Percentiles rank a stretch among this genome's conserved stretches.
These are phyloP conservation scores for Diaporthe velutina DNA, from an alignment of 2,329 filamentous ascomycete species.

Conservation along the genomic window DNA sequence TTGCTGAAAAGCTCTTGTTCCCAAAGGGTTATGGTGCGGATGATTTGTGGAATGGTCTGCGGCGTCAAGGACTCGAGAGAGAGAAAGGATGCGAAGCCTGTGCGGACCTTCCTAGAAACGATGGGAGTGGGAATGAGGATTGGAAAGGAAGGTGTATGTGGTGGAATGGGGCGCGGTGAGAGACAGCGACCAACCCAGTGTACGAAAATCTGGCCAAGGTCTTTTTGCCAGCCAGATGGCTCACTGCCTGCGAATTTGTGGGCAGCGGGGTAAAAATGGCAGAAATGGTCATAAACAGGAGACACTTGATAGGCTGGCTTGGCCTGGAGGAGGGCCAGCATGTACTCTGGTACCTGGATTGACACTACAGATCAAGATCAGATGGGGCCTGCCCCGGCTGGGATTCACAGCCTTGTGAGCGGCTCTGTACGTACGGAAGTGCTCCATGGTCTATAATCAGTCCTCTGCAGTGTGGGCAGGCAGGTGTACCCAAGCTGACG, in stretches of 20 bases:
- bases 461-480: background rate
- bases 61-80: background rate
- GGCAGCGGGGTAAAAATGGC: slow-evolving; percentile 36
- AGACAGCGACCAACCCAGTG: slow-evolving; percentile 25
- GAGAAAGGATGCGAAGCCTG: background rate
- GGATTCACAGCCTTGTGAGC: slow-evolving; percentile 22
- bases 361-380: slow-evolving; percentile 9
- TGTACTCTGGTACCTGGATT: slow-evolving; percentile 26
- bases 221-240: slow-evolving; percentile 28
- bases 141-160: slow-evolving; percentile 14
- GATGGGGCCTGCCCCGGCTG: background rate
- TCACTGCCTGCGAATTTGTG: slow-evolving; percentile 35
- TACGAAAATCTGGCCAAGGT: slow-evolving; percentile 31
- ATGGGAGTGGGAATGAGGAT: slow-evolving; percentile 25
- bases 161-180: slow-evolving; percentile 23
- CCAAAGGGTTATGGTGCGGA: background rate
- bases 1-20: slow-evolving; percentile 32
- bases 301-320: slow-evolving; percentile 36
- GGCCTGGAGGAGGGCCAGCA: background rate
- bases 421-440: background rate
- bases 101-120: background rate
- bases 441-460: background rate
- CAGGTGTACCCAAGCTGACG: slow-evolving; percentile 1
- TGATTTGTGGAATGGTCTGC: background rate
- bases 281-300: slow-evolving; percentile 35